A percentile compares a stretch with the other conserved stretches of the same genome.
phyloP scores from a whole-genome alignment of 257 asterid genomes.

The Catharanthus roseus region DNA sequence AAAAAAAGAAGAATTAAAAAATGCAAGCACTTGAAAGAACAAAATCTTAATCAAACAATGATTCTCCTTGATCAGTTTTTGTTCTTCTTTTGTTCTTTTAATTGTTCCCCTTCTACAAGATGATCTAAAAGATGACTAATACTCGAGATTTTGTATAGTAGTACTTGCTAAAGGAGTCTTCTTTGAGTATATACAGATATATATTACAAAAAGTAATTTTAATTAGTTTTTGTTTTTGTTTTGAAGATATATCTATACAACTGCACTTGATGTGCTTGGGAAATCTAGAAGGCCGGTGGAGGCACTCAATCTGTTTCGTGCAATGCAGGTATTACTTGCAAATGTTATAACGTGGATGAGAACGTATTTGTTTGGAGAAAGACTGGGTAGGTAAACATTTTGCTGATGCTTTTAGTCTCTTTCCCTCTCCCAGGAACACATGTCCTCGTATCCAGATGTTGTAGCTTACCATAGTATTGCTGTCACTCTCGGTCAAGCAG shows the following conservation, averaged over 20 bases:
- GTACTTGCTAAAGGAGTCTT: neutral
- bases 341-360: conserved; percentile 6
- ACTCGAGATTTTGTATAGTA: neutral
- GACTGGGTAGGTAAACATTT: conserved; percentile 3
- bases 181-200: neutral
- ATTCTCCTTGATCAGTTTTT: neutral
- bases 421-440: conserved; percentile 46
- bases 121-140: neutral
- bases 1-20: neutral
- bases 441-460: conserved; percentile 78
- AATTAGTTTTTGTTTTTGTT: neutral
- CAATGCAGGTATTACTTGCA: conserved; percentile 64
- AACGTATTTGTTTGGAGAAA: neutral
- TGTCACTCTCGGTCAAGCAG: conserved; percentile 99
- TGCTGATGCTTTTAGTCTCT: conserved; percentile 9
- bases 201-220: too few species aligned
- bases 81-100: neutral
- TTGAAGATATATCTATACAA: conserved; percentile 60
- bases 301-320: conserved; percentile 73
- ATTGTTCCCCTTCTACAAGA: neutral
- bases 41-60: neutral
- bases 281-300: conserved; percentile 93
- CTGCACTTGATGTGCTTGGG: conserved; percentile 85
- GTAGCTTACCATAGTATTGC: conserved; percentile 83
- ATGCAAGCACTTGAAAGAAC: neutral